phyloP scores from a whole-genome alignment of 805 yeast species.

The Schwanniomyces sp. region DNA sequence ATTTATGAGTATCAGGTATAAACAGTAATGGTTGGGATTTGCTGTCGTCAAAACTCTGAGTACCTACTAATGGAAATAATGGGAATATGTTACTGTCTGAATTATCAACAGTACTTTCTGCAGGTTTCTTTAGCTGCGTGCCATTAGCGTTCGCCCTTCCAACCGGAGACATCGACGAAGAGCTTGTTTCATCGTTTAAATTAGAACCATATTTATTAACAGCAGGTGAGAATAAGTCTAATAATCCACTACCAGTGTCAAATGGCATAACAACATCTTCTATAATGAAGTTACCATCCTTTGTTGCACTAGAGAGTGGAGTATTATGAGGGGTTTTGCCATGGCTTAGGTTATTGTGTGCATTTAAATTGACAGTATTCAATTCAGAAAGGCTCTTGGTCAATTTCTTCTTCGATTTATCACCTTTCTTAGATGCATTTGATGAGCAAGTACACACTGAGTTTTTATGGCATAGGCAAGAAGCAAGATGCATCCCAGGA shows the following conservation, averaged over 20 bases:
- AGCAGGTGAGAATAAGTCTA: conserved; percentile 25
- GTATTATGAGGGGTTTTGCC: not conserved
- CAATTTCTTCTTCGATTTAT: conserved; percentile 9
- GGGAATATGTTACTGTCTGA: conserved; percentile 38
- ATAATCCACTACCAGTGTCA: conserved; percentile 27
- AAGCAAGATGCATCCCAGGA: conserved; percentile 34
- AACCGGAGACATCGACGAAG: conserved; percentile 1
- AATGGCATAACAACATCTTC: conserved; percentile 32
- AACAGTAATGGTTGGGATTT: conserved; percentile 35
- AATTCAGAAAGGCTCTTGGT: conserved; percentile 5
- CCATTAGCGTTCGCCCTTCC: not conserved
- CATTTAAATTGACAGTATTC: not conserved
- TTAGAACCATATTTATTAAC: conserved; percentile 5
- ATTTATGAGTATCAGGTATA: conserved; percentile 17
- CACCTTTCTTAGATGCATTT: conserved; percentile 14
- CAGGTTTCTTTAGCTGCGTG: not conserved
- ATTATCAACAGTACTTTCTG: conserved; percentile 3
- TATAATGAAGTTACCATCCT: conserved; percentile 18
- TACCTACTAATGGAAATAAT: conserved; percentile 42
- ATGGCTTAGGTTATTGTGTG: not conserved
- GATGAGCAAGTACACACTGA: conserved; percentile 41
- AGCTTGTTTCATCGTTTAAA: not conserved
- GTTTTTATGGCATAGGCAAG: conserved; percentile 39
- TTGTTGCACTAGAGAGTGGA: conserved; percentile 1
- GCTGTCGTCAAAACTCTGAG: conserved; percentile 34